A percentile compares a stretch with the other conserved stretches of the same genome.
phyloP scores from a whole-genome alignment of 306 rosid genomes.

The Boehmeria nivea region DNA sequence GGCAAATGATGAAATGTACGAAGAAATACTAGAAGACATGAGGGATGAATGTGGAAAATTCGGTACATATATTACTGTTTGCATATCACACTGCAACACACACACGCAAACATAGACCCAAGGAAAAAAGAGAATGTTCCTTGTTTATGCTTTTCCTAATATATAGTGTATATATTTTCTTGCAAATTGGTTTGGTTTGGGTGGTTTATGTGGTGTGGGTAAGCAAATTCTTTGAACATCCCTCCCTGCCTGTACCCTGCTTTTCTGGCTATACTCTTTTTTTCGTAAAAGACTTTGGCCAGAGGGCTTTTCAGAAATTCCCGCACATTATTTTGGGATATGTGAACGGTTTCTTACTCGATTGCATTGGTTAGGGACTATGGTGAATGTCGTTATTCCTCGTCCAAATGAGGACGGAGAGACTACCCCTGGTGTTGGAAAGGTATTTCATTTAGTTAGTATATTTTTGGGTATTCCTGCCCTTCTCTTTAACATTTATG shows the following conservation, averaged over 20 bases:
- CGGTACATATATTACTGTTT: slow-evolving; percentile 39
- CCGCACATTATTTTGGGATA: not conserved
- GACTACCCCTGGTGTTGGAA: slow-evolving; percentile 53
- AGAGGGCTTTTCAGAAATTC: not conserved
- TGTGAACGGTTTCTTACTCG: not conserved
- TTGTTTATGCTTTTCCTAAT: too few species aligned
- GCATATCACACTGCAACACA: not conserved
- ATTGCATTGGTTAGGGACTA: slow-evolving; percentile 45
- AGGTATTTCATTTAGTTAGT: slow-evolving; percentile 40
- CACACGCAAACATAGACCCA: not conserved
- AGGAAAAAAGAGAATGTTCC: too few species aligned
- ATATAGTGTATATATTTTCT: too few species aligned
- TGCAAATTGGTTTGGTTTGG: too few species aligned
- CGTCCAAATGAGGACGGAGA: slow-evolving; percentile 48
- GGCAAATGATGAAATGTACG: slow-evolving; percentile 46
- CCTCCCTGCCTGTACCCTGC: not conserved
- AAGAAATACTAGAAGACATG: slow-evolving; percentile 79
- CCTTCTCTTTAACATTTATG: too few species aligned
- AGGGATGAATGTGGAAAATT: slow-evolving; percentile 77
- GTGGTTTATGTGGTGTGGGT: too few species aligned
- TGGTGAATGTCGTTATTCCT: slow-evolving; percentile 65
- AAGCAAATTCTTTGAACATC: too few species aligned
- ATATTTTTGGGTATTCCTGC: not conserved
- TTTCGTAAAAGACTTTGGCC: not conserved
- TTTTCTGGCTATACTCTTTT: not conserved